These are phyloP conservation scores for Ettlia oleoabundans DNA, from an alignment of 139 green algal genomes.

Conservation along the genomic window DNA sequence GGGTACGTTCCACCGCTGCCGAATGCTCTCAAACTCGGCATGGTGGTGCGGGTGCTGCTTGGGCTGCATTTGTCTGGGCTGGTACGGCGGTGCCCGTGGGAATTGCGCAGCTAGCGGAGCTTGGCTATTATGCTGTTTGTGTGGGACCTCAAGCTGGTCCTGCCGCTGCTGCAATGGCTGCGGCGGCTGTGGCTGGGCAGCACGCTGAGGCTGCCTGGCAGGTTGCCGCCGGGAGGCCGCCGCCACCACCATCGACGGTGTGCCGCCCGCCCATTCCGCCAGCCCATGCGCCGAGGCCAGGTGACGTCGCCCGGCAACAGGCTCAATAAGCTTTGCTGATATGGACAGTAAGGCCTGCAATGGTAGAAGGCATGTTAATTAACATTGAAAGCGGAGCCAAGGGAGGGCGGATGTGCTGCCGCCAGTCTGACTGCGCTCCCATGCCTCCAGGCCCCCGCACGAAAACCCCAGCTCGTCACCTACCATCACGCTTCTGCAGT, in stretches of 20 bases:
- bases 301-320: neutral
- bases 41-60: neutral
- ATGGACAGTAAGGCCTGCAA: neutral
- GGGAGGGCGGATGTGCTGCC: neutral
- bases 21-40: neutral
- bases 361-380: neutral
- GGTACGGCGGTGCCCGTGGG: neutral
- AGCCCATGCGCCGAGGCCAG: no score
- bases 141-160: neutral
- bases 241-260: no score
- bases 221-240: neutral
- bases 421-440: no score
- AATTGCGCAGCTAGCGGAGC: neutral
- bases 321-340: neutral
- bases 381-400: neutral
- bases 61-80: neutral
- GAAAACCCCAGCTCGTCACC: no score
- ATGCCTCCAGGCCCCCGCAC: no score
- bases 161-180: neutral
- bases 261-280: no score
- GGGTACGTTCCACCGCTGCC: constrained; percentile 5
- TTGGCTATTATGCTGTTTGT: no score
- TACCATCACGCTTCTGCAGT: neutral
- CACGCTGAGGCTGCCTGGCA: no score
- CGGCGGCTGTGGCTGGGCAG: neutral